Conservation (phyloP, 164 flowering plant species). For the Magnolia changhungtana region DNA sequence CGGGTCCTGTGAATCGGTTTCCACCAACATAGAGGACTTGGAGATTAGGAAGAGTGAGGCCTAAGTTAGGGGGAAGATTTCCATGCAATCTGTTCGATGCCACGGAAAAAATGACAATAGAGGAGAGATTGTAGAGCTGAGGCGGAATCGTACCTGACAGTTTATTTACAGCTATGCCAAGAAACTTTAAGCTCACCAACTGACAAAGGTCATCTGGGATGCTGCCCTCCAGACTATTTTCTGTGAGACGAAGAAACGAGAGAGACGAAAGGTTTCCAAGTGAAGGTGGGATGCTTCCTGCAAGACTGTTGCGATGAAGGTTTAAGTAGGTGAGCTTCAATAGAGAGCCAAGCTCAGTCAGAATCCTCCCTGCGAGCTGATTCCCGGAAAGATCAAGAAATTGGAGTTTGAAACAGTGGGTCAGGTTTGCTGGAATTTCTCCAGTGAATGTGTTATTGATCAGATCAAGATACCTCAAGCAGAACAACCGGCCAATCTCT, state of each 20-base stretch:
- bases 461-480: too few relatives aligned
- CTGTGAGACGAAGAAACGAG: not conserved
- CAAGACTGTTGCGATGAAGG: not conserved
- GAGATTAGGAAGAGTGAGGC: constrained; percentile 8
- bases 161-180: not conserved
- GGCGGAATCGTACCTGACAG: not conserved
- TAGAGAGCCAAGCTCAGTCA: not conserved
- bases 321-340: not conserved
- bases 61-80: constrained; percentile 10
- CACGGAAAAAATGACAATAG: too few relatives aligned
- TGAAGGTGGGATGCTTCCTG: constrained; percentile 1
- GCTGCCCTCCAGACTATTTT: not conserved
- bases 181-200: too few relatives aligned
- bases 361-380: not conserved
- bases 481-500: too few relatives aligned
- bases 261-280: constrained; percentile 1
- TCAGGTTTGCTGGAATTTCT: too few relatives aligned
- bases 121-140: too few relatives aligned
- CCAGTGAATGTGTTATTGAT: too few relatives aligned
- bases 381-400: too few relatives aligned
- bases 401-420: too few relatives aligned
- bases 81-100: not conserved
- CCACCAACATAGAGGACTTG: constrained; percentile 2
- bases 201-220: not conserved
- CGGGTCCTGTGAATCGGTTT: constrained; percentile 12